phyloP scores from a whole-genome alignment of 2,329 filamentous ascomycete genomes.

The Penicillium sp. region DNA sequence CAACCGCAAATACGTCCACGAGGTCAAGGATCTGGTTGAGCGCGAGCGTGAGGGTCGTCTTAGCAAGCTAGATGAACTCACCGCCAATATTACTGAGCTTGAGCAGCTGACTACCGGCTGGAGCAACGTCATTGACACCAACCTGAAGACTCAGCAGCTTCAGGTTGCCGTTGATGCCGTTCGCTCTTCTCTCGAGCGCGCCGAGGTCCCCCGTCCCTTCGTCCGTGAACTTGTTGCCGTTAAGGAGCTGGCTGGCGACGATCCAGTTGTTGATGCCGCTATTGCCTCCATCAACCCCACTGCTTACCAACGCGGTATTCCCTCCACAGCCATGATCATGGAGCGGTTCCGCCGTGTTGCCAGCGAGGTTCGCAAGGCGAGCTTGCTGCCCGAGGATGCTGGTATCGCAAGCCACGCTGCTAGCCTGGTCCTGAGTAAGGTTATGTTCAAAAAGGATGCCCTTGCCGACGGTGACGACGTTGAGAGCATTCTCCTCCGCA shows the following conservation, averaged over 20 bases:
- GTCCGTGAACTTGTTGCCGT: constrained; percentile 89
- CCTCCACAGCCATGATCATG: constrained; percentile 78
- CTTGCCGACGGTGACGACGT: constrained; percentile 82
- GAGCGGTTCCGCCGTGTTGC: constrained; percentile 95
- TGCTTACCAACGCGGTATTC: constrained; percentile 89
- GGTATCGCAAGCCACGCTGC: constrained; percentile 93
- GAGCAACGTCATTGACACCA: constrained; percentile 86
- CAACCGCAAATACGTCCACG: constrained; percentile 77
- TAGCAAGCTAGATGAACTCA: constrained; percentile 78
- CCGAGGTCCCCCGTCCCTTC: constrained; percentile 75
- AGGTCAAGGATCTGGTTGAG: constrained; percentile 80
- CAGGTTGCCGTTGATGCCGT: constrained; percentile 95
- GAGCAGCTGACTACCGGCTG: constrained; percentile 84
- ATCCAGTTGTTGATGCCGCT: constrained; percentile 84
- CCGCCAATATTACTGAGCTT: constrained; percentile 73
- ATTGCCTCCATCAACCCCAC: constrained; percentile 94
- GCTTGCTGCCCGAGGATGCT: constrained; percentile 85
- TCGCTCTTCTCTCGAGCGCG: constrained; percentile 74
- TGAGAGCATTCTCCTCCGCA: constrained; percentile 85
- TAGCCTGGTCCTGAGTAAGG: constrained; percentile 83
- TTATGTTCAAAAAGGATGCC: constrained; percentile 93
- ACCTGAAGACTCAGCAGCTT: constrained; percentile 91
- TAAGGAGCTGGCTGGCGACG: constrained; percentile 82
- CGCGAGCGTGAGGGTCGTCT: constrained; percentile 82
- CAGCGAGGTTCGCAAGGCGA: constrained; percentile 88